Base-by-base conservation (phyloP, 2,329 filamentous ascomycete genomes). In the Celoporthe dispersa region DNA sequence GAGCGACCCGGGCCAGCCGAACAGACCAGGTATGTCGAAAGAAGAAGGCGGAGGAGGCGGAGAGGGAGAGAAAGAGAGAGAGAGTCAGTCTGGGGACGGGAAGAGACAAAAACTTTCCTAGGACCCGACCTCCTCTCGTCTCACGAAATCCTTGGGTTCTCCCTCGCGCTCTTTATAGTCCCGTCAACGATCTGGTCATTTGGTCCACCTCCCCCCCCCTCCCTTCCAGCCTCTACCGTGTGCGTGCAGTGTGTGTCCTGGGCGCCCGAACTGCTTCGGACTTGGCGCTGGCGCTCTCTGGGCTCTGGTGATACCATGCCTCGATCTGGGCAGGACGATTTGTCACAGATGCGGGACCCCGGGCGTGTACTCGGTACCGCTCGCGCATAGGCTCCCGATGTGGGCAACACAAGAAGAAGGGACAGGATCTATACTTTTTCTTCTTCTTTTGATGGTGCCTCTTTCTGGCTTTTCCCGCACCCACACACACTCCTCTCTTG, bases 1-100 rank as follows among this genome's bases (percentile, higher is more conserved):
- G 57, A 78, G 76, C 53, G 75, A 75, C 31, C 74, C 72, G 6
- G 73, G 76, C 33, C 73, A 75, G 63, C 22, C 73, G 19, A 39
- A 22, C 53, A 55, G 48, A 28, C 60, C 72, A 76, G 76, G 77
- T 79, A 76, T 68, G 74, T 74, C n/a, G 22, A 48, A 48, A 48
- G 28, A 57, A 8, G 6, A 33, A 31, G 14, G 14, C 28, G 11
- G 11, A 55, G 22, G 44, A 31, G 12, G 25, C 12, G 19, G 25
- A 22, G 4, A 28, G 11, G 51, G 22, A 53, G 7, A 28, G 28
- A 16, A 12, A 19, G 35, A 60, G 62, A 28, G 6, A 7, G n/a
- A 22, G 12, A n/a, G 7, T 2, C 8, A 25, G 7, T n/a, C n/a
- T n/a, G 19, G 25, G 37, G 37, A n/a, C n/a, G 11, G 35, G 35